Base-by-base conservation (phyloP, 2,329 filamentous ascomycete genomes). In the Chaetomiaceae sp. region DNA sequence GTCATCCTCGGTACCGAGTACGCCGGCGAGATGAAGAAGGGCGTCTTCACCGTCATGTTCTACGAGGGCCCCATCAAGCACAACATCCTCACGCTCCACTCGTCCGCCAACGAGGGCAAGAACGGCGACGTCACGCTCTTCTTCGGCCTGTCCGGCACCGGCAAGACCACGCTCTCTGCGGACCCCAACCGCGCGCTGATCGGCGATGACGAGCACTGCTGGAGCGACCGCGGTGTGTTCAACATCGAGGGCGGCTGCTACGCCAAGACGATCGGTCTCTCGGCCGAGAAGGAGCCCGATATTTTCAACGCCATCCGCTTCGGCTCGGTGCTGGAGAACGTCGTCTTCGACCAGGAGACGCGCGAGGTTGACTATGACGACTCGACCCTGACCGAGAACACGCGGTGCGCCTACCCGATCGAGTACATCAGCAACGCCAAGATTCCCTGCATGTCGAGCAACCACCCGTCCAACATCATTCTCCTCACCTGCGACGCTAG, bases 11-110 rank as follows among this genome's bases (percentile, higher is more conserved):
- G 94, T 72, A 99, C 94, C 33, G 94, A 99, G 78, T 99, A 99
- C 69, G 94, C 94, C 54, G 92, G 92, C 67, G 89, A 92, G 77
- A 92, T 94, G 89, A 96, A 96, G 80, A 96, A 96, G 81, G 91
- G 94, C 65, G 83, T 99, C 73, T 99, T 99, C 82, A 99, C 94
- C 44, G 91, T 99, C 47, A 85, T 99, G 71, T 99, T 96, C 83
- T 99, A 97, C 80, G 94, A 99, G 81, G 99, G 97, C 91, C 94
- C 94, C 58, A 89, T 99, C 71, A 96, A 96, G 85, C 94, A 99
- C 84, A 95, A 97, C 74, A 92, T 99, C 66, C 79, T 99, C 63
- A 99, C 94, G 37, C 86, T 99, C 52, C 94, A 99, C 82, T 99
- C 94, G 15, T 99, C 94, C 8, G 94, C 94, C 69, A 99, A 99